Evolutionary conservation across 805 yeast genomes (phyloP), one percentile per base, ranked within the genome.

Genomic region (Candida corydali): DNA sequence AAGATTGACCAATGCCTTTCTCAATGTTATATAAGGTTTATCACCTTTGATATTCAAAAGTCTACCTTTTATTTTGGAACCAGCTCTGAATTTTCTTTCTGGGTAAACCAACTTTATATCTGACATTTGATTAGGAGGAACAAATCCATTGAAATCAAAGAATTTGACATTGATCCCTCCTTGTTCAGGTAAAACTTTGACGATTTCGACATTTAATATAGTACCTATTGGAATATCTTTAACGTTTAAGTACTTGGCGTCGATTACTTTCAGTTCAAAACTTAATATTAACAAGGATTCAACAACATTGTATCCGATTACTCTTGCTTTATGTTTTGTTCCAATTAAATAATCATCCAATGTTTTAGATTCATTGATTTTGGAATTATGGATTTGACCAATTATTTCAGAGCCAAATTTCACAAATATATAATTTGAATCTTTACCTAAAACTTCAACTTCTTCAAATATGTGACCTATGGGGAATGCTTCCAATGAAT

Each of bases 21-120:
- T 88, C 49, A 89, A 60, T 2, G 98, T 85, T 16, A 86, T 66
- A 26, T 66, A 60, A 29, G 88, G 63, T 32, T 70, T 75, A 22
- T 63, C 53, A 22, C 70, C 73, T 29, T 71, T 62, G 16, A 75
- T 70, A 36, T 61, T 69, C 46, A 86, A 59, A 9, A 87, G 74
- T 62, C 95, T 76, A 43, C 82, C 93, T 49, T 74, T 83, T 20
- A 86, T 86, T 47, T 80, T 83, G 29, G 82, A 67, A 8, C 96
- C 98, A 29, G 81, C 78, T 59, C 85, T 86, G 70, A 82, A 91
- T 52, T 87, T 86, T 67, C 93, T 76, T 61, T 93, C 98, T 5
- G 98, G 98, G 53, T 91, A 82, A 3, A 78, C 77, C 44, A 91
- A 69, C 54, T 79, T 82, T 40, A 84, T 73, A 58, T 93, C 99